These are phyloP conservation scores for Ajuga chamaepitys DNA, from an alignment of 257 asterid species.

Conservation along the genomic window DNA sequence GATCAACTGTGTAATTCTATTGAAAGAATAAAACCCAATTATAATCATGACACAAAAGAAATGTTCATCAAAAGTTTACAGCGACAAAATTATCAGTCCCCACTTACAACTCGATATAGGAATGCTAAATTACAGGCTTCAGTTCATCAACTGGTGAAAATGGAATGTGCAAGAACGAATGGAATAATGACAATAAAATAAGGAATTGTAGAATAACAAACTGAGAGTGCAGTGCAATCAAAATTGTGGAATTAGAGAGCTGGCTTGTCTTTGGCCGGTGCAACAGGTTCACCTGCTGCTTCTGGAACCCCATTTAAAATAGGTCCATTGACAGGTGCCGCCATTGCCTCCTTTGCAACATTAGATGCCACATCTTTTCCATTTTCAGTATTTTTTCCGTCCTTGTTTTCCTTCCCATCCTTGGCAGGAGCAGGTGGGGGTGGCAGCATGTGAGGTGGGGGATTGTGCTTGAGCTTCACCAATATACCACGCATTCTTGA, in stretches of 20 bases:
- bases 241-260: conserved; percentile 21
- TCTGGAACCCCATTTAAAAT: conserved; percentile 32
- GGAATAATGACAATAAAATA: conserved; percentile 6
- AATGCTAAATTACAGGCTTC: too few species aligned
- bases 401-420: conserved; percentile 43
- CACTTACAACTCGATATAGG: too few species aligned
- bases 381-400: conserved; percentile 29
- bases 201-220: neutral
- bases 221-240: conserved; percentile 2
- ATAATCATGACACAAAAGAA: conserved; percentile 5
- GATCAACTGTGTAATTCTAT: neutral
- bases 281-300: conserved; percentile 33
- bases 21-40: neutral
- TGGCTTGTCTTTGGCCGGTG: conserved; percentile 29
- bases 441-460: conserved; percentile 95
- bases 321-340: conserved; percentile 37
- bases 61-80: conserved; percentile 17
- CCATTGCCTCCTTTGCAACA: conserved; percentile 27
- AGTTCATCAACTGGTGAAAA: too few species aligned
- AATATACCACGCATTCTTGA: conserved; percentile 89
- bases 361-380: conserved; percentile 29
- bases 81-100: conserved; percentile 11
- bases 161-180: neutral
- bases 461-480: conserved; percentile 90
- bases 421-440: conserved; percentile 80